phyloP scores from a whole-genome alignment of 306 rosid genomes.

The Phaseolus lunatus region DNA sequence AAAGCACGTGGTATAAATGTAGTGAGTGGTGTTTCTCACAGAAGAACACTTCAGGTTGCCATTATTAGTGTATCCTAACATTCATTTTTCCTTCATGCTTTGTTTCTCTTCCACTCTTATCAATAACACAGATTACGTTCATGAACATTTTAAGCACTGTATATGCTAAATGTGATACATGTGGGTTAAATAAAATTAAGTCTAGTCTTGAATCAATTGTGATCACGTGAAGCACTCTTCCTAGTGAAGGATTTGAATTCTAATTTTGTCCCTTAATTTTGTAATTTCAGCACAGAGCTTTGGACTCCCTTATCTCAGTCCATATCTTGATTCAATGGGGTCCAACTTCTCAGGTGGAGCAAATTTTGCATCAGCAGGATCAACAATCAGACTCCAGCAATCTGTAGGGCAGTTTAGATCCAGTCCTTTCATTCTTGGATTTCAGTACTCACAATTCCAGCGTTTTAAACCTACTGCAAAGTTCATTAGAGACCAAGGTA shows the following conservation, averaged over 20 bases:
- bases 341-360: slow-evolving; percentile 52
- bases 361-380: slow-evolving; percentile 47
- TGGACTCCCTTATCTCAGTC: slow-evolving; percentile 42
- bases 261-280: neutral
- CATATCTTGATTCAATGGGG: slow-evolving; percentile 57
- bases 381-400: slow-evolving; percentile 47
- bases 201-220: neutral
- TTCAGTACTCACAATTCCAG: slow-evolving; percentile 48
- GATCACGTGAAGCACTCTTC: neutral
- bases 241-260: neutral
- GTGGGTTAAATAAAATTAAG: neutral
- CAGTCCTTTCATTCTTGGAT: slow-evolving; percentile 54
- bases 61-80: neutral
- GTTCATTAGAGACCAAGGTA: slow-evolving; percentile 38
- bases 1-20: neutral
- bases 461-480: slow-evolving; percentile 37
- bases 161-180: neutral
- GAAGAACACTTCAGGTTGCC: neutral
- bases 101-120: neutral
- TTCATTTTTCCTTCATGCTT: neutral
- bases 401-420: neutral
- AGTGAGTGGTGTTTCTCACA: neutral
- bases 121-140: neutral
- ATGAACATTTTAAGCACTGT: neutral
- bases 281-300: slow-evolving; percentile 47